Evolutionary conservation across 768 basidiomycete species (phyloP), one percentile per base, ranked within the genome.

Genomic region (Agrocybe chaxingu): DNA sequence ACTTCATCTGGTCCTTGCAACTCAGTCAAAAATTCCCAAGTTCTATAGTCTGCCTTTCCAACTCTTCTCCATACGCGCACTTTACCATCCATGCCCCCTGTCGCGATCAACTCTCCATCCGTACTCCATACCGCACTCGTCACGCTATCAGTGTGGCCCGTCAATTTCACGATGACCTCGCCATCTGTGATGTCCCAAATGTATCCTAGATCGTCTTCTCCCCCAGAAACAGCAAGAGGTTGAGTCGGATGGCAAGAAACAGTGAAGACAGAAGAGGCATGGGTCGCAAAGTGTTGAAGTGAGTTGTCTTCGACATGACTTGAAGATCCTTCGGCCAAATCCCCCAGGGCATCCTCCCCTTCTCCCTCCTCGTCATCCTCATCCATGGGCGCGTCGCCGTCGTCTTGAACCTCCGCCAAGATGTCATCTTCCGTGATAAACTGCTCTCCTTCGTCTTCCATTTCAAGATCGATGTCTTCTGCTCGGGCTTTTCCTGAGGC

Each of bases 41-140:
- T 79, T 53, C 74, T 80, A 70, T 84, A 89, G 53, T 85, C 70
- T 40, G 85, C 83, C 57, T 74, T 86, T 4, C 84, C 87, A 10
- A 92, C 87, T 60, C 92, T 76, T 62, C 87, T 74, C 97, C 97
- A 99, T 53, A 99, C 72, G 54, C 95, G 77, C 35, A 98, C 86
- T 65, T 84, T 86, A 7, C 97, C 97, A 61, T 99, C 97, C 97
- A 99, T 98, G 0, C 97, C 97, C 8, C 96, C 97, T 0, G 95
- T 97, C 11, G 95, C 85, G 50, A 95, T 77, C 79, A 97, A 79
- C 70, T 97, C 88, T 2, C 97, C 97, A 64, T 98, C 96, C 0
- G 73, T 60, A 64, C 84, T 96, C 80, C 90, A 99, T 16, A 77
- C 85, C 3, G 79, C 77, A 47, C 76, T 76, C 4, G 85, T 84